Percentiles rank a stretch among this genome's conserved stretches.
Conservation (phyloP, 1,284 basidiomycete genomes). For the Pyrrhoderma noxium region DNA sequence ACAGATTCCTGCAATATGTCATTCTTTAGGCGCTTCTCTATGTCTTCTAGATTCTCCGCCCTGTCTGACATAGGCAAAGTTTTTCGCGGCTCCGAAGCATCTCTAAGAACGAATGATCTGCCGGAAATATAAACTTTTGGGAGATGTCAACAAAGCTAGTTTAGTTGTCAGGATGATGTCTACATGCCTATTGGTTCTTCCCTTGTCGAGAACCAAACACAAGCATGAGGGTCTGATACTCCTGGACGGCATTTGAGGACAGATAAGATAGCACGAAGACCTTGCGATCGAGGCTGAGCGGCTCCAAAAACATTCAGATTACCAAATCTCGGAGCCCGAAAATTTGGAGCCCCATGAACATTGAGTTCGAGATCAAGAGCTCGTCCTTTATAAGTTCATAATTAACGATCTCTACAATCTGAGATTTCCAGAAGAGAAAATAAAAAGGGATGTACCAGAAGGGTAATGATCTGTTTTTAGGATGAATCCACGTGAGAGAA, state of each 20-base stretch:
- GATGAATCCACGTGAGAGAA: conserved; percentile 85
- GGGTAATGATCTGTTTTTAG: conserved; percentile 93
- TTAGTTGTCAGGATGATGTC: neutral
- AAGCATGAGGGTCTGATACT: conserved; percentile 53
- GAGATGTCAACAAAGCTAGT: neutral
- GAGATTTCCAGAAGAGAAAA: neutral
- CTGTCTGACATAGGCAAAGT: conserved; percentile 84
- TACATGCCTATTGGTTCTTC: conserved; percentile 73
- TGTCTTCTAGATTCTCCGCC: conserved; percentile 91
- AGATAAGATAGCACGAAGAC: conserved; percentile 86
- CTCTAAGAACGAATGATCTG: conserved; percentile 92
- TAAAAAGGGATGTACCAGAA: conserved; percentile 42
- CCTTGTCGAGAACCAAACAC: conserved; percentile 80
- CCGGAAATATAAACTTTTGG: conserved; percentile 82
- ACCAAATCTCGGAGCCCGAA: conserved; percentile 72
- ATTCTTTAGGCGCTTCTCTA: conserved; percentile 84
- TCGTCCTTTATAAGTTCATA: conserved; percentile 44
- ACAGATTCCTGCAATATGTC: conserved; percentile 90
- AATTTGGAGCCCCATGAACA: conserved; percentile 93
- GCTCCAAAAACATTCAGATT: conserved; percentile 87
- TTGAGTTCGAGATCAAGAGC: conserved; percentile 89
- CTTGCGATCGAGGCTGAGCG: conserved; percentile 92
- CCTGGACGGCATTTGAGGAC: conserved; percentile 76
- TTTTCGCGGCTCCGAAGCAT: conserved; percentile 78
- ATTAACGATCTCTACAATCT: neutral